Base-by-base conservation (phyloP, 768 basidiomycete species). In the Aureoboletus auriporus region DNA sequence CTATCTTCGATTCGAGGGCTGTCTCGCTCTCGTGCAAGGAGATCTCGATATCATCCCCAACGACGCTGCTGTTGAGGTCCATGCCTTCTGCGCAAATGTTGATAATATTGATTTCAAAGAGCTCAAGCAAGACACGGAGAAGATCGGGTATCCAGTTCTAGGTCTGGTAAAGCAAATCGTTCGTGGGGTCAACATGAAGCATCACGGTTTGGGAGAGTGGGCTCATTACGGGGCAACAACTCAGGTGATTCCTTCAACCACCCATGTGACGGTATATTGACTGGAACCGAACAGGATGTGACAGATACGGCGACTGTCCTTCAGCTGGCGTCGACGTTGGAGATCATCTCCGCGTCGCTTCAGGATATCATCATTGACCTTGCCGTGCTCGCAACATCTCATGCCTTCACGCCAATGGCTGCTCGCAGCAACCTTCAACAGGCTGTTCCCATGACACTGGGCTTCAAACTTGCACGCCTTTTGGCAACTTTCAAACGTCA, bases 151-250 rank as follows among this genome's bases (percentile, higher is more conserved):
- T 50, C 74, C 75, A 1, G 71, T 75, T 3, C 46, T 76, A 31
- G 73, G 73, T 33, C 46, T 76, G 12, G 72, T 75, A 14, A 72
- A 69, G 49, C 74, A 75, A 39, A 60, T 77, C 26, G 74, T 76
- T 2, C 64, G 57, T 11, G 49, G 59, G 42, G 72, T 70, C 16
- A 76, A 73, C 44, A 44, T 39, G 30, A 56, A 50, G 4, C 44
- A 60, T 36, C 58, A 58, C 39, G 68, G 72, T 20, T 52, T 73
- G 8, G 75, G 75, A 30, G 75, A 75, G 57, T 75, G 75, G 72
- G 64, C 63, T 14, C 75, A 76, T 54, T 76, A 73, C 60, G 75
- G 75, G 28, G 72, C 74, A 5, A 76, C 75, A 4, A 77, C 75
- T 14, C 75, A 77, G 67, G 75, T 73, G 39, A 44, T 23, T 23